These are phyloP conservation scores for Xylaria bambusicola DNA, from an alignment of 495 filamentous ascomycete species.

Conservation along the genomic window DNA sequence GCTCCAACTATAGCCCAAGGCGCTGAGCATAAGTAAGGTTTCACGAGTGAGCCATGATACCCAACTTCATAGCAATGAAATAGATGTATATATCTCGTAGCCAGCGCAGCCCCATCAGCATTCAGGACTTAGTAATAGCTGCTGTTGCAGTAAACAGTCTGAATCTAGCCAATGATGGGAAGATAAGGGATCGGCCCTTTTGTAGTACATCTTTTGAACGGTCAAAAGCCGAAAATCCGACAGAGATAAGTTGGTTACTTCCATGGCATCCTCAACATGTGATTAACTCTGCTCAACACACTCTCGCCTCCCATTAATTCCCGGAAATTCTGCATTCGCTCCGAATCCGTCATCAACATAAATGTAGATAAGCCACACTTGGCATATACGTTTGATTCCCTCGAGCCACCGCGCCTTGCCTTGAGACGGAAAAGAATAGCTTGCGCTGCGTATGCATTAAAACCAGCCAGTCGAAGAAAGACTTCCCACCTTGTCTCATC, in stretches of 20 bases:
- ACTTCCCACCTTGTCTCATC: conserved; percentile 71
- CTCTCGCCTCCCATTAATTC: conserved; percentile 53
- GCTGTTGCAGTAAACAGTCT: background rate
- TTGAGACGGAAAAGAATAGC: conserved; percentile 58
- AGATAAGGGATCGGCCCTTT: background rate
- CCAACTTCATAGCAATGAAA: conserved; percentile 4
- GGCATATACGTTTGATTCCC: conserved; percentile 14
- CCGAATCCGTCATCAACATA: conserved; percentile 55
- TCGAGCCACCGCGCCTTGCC: conserved; percentile 29
- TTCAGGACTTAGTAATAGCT: background rate
- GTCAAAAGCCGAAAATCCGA: conserved; percentile 1
- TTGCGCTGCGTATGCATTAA: conserved; percentile 84
- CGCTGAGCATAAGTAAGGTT: background rate
- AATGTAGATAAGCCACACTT: conserved; percentile 56
- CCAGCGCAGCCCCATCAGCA: background rate
- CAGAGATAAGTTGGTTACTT: conserved; percentile 7
- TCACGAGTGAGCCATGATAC: conserved; percentile 2
- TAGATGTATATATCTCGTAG: background rate
- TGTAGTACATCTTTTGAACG: background rate
- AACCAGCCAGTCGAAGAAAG: conserved; percentile 69
- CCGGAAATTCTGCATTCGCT: conserved; percentile 48
- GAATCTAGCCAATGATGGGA: background rate
- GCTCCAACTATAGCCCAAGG: conserved; percentile 7
- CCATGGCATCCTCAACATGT: conserved; percentile 41
- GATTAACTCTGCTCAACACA: conserved; percentile 53